Evolutionary conservation across 257 asterid genomes (phyloP).

Genomic region (Eustoma russellianum): DNA sequence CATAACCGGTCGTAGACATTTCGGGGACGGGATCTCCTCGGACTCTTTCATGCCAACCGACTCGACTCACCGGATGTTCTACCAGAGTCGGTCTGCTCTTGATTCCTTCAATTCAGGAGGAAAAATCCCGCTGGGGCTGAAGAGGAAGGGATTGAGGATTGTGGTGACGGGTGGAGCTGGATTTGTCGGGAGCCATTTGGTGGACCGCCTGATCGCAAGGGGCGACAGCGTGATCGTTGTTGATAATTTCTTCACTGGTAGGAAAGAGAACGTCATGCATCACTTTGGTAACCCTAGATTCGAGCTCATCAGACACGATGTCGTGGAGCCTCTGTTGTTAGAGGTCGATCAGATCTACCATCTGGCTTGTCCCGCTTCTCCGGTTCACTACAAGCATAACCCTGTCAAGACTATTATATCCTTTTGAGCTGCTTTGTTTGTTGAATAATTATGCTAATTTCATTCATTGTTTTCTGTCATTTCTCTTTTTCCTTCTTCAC

Average conservation of each 20-base stretch:
- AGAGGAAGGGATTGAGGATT: constrained; percentile 62
- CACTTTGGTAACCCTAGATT: constrained; percentile 83
- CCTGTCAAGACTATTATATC: constrained; percentile 97
- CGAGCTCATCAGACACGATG: constrained; percentile 95
- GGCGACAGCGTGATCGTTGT: constrained; percentile 98
- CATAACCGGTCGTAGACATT: neutral
- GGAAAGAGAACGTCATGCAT: constrained; percentile 84
- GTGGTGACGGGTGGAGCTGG: constrained; percentile 98
- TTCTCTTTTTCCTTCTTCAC: neutral
- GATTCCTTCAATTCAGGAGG: constrained; percentile 56
- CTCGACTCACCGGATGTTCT: constrained; percentile 31
- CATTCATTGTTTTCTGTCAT: too few species aligned
- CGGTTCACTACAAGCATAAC: constrained; percentile 93
- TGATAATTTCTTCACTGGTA: constrained; percentile 89
- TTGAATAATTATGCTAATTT: neutral
- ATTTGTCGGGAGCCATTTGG: constrained; percentile 88
- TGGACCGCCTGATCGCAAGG: constrained; percentile 71
- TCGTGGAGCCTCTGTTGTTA: constrained; percentile 78
- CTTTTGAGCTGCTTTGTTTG: constrained; percentile 16
- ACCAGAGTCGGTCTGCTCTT: constrained; percentile 49
- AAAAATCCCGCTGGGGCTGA: constrained; percentile 71
- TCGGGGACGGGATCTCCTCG: constrained; percentile 14
- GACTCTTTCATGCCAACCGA: constrained; percentile 24
- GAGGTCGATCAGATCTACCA: constrained; percentile 99
- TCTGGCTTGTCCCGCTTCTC: constrained; percentile 97